Evolutionary conservation across 129 eudicot genomes (phyloP), one percentile per base, ranked within the genome.

Genomic region (Helianthus tuberosus): DNA sequence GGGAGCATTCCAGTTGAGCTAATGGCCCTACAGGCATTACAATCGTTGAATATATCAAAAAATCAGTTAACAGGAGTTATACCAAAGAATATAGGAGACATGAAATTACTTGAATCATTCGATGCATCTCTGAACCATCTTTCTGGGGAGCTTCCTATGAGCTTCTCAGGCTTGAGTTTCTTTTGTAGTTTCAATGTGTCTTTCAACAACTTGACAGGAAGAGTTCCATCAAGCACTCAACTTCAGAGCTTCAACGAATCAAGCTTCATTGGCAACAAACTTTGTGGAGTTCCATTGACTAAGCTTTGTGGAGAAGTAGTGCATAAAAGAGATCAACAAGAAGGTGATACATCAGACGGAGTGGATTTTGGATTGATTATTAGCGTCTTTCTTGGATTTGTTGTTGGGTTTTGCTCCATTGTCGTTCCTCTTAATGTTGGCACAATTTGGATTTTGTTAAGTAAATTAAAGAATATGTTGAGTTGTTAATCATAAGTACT

Each of bases 61-160:
- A 82, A 82, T 46, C 82, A 82, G 41, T 51, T 82, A 60, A 82
- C 76, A 5, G 82, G 86, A 77, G 52, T 15, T 29, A 82, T 82
- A 13, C 82, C 82, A 1, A 50, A 57, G 38, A 72, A 77, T 75
- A 82, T 77, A n/a, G 86, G 86, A 3, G 36, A 77, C 60, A 14
- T 82, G 82, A 76, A 62, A 38, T 54, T 62, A 57, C 76, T 82
- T 38, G 86, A 82, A 72, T 63, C 86, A 20, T 72, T 77, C 8
- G 86, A 82, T 64, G 29, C 67, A 8, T 82, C 86, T 4, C 5
- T 20, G 43, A 82, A 82, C 62, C 47, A 38, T 38, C 79, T 82
- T 35, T 71, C 35, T 1, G 86, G 82, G 8, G 59, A 12, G 50
- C 77, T 87, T 17, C 93, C 93, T 25, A 29, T 68, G 23, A 61